Base-by-base conservation (phyloP, 352 stramenopile species). In the Lagenidium sp. region DNA sequence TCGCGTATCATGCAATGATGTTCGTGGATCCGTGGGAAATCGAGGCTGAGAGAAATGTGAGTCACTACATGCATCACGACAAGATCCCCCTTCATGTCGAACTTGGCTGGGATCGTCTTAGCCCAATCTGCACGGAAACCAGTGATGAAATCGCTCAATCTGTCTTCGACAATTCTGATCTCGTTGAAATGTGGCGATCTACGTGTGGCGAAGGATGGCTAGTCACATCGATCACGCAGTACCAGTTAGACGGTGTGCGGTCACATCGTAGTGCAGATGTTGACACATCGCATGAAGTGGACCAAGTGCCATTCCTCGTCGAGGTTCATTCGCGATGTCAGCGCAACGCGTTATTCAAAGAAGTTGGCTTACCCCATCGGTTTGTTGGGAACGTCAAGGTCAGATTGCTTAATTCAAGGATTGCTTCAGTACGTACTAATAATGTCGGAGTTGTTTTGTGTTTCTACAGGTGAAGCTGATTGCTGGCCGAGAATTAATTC, bases 1-100 rank as follows among this genome's bases (percentile, higher is more conserved):
- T 57, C 10, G 18, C 35, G 1, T 49, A 67, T 35, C 65, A 88
- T 39, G 69, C 75, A 13, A 83, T 92, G 54, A 84, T 86, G 69
- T 88, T 92, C 56, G 79, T 92, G 16, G 60, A 85, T 38, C 71
- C 74, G 15, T 92, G 79, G 79, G 76, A 92, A 60, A 65, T 86
- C 37, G 79, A 92, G 29, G 79, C 79, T 1, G 62, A 79, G 28
- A 44, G 43, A 43, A 92, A 80, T 50, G 57, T 75, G 11, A 57
- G 60, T 7, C 56, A 49, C 2, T 89, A 85, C 40, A 83, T 92
- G 65, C 68, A 88, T 42, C 59, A 60, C 34, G 47, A 46, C 30
- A 38, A 63, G 13, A 39, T 54, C 16, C 60, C 74, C 18, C 41
- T 71, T 0, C 70, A 83, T 35, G 55, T 92, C 4, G 79, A 92